Percentiles rank a stretch among this genome's conserved stretches.
phyloP scores from a whole-genome alignment of 2,329 filamentous ascomycete genomes.

The Paecilomyces variotii region DNA sequence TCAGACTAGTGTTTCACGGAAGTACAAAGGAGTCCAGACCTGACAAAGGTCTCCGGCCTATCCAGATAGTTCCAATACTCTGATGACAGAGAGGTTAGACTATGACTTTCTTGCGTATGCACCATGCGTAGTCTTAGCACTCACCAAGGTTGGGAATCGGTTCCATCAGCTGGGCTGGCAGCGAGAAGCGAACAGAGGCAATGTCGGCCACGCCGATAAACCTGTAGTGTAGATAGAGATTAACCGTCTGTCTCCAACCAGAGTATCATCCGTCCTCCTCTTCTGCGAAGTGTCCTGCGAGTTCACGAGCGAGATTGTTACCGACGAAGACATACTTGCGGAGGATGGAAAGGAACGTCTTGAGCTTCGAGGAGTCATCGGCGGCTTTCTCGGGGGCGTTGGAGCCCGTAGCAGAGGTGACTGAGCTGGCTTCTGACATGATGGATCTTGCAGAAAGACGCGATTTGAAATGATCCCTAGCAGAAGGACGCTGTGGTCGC shows the following conservation, averaged over 20 bases:
- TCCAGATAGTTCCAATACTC: slow-evolving; percentile 99
- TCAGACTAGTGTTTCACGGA: slow-evolving; percentile 26
- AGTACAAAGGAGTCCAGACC: slow-evolving; percentile 32
- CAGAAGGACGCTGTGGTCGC: not conserved
- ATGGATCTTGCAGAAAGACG: not conserved
- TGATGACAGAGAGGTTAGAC: slow-evolving; percentile 20
- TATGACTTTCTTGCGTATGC: slow-evolving; percentile 1
- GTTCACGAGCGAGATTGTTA: not conserved
- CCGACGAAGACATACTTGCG: slow-evolving; percentile 58
- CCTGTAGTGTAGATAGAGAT: slow-evolving; percentile 40
- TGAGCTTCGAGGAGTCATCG: slow-evolving; percentile 81
- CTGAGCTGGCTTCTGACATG: not conserved
- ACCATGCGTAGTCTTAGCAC: slow-evolving; percentile 12
- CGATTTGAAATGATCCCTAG: not conserved
- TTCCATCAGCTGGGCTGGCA: slow-evolving; percentile 90
- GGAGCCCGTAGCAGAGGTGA: not conserved
- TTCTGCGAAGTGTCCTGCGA: not conserved
- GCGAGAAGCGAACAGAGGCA: slow-evolving; percentile 87
- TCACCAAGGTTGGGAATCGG: slow-evolving; percentile 82
- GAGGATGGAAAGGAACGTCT: slow-evolving; percentile 79
- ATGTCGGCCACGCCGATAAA: slow-evolving; percentile 96
- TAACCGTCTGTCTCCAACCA: not conserved
- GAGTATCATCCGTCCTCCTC: slow-evolving; percentile 3
- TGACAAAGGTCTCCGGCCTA: slow-evolving; percentile 79
- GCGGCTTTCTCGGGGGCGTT: slow-evolving; percentile 45